Percentiles rank a stretch among this genome's conserved stretches.
These are phyloP conservation scores for Globisporangium cylindrosporum DNA, from an alignment of 352 stramenopile genomes.

Conservation along the genomic window DNA sequence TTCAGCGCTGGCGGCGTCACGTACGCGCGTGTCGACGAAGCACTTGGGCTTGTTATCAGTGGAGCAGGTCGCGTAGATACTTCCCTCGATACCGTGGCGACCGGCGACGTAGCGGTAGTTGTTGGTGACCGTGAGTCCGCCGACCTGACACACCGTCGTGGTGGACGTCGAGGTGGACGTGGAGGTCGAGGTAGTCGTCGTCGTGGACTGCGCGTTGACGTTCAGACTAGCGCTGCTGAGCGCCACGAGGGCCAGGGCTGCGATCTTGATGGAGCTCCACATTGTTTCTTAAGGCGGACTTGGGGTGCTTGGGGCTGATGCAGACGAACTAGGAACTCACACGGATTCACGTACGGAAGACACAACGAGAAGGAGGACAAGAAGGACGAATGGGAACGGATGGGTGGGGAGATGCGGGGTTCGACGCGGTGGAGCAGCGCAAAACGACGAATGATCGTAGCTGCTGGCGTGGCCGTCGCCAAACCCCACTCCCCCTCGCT, in stretches of 20 bases:
- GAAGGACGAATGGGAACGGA: not conserved
- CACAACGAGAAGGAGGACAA: constrained; percentile 5
- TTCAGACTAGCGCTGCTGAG: not conserved
- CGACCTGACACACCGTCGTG: constrained; percentile 16
- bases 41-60: constrained; percentile 23
- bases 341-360: constrained; percentile 4
- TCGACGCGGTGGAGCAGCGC: constrained; percentile 8
- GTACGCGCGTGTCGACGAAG: constrained; percentile 34
- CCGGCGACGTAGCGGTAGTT: constrained; percentile 37
- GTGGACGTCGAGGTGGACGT: constrained; percentile 7
- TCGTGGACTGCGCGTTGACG: constrained; percentile 8
- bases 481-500: not conserved
- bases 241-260: not conserved
- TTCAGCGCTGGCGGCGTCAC: constrained; percentile 24
- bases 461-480: not conserved
- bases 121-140: constrained; percentile 15
- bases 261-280: constrained; percentile 17
- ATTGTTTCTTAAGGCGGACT: constrained; percentile 1
- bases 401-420: constrained; percentile 1
- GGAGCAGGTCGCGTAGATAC: constrained; percentile 41
- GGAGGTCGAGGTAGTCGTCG: constrained; percentile 16
- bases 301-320: not conserved
- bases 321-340: constrained; percentile 5
- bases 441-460: constrained; percentile 20
- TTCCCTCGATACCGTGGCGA: constrained; percentile 25